Evolutionary conservation across 257 asterid species (phyloP), one percentile per base, ranked within the genome.

Genomic region (Salvia hispanica): DNA sequence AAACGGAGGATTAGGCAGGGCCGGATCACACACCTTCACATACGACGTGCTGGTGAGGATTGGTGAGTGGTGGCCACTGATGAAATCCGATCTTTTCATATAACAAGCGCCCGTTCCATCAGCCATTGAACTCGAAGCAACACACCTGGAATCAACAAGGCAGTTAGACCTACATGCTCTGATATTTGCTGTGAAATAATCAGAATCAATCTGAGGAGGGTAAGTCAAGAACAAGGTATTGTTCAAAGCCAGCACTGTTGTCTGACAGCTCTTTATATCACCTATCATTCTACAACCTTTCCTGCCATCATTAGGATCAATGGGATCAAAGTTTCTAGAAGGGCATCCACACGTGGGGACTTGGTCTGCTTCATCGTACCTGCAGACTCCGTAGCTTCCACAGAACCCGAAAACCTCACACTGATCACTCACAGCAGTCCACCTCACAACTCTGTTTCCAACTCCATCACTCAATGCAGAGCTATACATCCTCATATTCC

Each of bases 381-480:
- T 77, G 62, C 97, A 90, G 37, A 90, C 66, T 43, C 97, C 97
- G 2, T 73, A 77, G 66, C 72, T 80, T 72, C 97, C 97, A 78
- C 97, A 90, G 59, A 79, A 90, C 14, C 92, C 95, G 34, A 81
- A 89, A 62, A 87, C 91, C 52, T 15, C 58, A 74, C 97, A 90
- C 58, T 87, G 97, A 76, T 90, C 88, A 62, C 80, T 74, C 48
- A 90, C 76, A 44, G 95, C 95, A 58, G 90, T 86, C 94, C 95
- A 90, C 63, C 83, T 74, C 64, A 79, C 74, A 47, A 59, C 15
- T 39, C 52, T 77, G 43, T 14, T 78, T 16, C 88, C 86, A 61
- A 66, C 80, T 4, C 94, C 95, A 67, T 59, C 75, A 61, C 69
- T 54, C 50, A 44, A 43, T 40, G 78, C 28, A n/a, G 90, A 83